These are phyloP conservation scores for Exsudoporus frostii DNA, from an alignment of 768 basidiomycete genomes.

Conservation along the genomic window DNA sequence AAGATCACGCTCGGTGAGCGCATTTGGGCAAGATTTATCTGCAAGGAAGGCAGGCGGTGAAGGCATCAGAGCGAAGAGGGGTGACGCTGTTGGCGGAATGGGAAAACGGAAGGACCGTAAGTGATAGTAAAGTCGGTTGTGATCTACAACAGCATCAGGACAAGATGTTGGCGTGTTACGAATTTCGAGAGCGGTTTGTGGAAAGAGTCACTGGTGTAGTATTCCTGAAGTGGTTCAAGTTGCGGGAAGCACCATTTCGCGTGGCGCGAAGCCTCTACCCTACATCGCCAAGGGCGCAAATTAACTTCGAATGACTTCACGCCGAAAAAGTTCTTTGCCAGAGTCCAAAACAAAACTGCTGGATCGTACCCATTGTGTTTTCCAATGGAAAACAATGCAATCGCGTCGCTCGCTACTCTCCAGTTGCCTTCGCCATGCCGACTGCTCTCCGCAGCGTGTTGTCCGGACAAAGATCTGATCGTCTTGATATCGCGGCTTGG, in stretches of 20 bases:
- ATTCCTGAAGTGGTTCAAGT: slow-evolving; percentile 14
- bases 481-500: slow-evolving; percentile 64
- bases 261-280: slow-evolving; percentile 23
- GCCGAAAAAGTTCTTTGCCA: slow-evolving; percentile 8
- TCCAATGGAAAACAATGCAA: slow-evolving; percentile 45
- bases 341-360: not conserved
- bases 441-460: slow-evolving; percentile 63
- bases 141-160: not conserved
- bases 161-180: not conserved
- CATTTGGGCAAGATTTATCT: slow-evolving; percentile 62
- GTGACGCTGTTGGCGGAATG: slow-evolving; percentile 51
- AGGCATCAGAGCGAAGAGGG: slow-evolving; percentile 64
- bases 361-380: not conserved
- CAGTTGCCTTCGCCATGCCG: slow-evolving; percentile 57
- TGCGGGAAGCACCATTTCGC: slow-evolving; percentile 26
- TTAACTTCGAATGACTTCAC: slow-evolving; percentile 21
- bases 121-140: slow-evolving; percentile 17
- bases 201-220: not conserved
- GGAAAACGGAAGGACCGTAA: slow-evolving; percentile 48
- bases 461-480: slow-evolving; percentile 82
- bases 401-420: slow-evolving; percentile 53
- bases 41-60: slow-evolving; percentile 43
- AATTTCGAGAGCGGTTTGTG: not conserved
- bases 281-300: slow-evolving; percentile 20
- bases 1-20: slow-evolving; percentile 33